phyloP scores from a whole-genome alignment of 2,329 filamentous ascomycete genomes.

The Aspergillus sp. region DNA sequence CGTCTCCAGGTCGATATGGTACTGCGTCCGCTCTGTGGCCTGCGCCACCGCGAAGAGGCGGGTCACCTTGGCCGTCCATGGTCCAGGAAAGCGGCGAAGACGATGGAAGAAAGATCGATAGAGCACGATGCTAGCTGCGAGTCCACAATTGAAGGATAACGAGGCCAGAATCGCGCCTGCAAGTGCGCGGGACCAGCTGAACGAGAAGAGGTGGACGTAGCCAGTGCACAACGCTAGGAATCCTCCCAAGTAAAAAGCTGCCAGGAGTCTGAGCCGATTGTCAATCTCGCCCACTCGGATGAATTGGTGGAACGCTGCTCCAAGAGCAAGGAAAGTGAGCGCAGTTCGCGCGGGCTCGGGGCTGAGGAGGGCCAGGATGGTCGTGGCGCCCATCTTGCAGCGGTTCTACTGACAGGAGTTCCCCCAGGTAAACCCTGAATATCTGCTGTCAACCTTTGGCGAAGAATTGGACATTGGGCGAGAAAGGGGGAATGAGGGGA shows the following conservation, averaged over 20 bases:
- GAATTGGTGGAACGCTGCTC: background rate
- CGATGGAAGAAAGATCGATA: slow-evolving; percentile 22
- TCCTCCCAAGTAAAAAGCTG: background rate
- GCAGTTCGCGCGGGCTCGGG: background rate
- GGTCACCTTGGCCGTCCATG: slow-evolving; percentile 18
- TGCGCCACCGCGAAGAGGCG: slow-evolving; percentile 26
- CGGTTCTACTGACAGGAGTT: background rate
- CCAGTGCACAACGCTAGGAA: background rate
- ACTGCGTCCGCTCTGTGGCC: slow-evolving; percentile 26
- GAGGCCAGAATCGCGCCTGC: background rate
- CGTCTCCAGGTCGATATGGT: slow-evolving; percentile 29
- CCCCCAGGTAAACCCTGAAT: too few relatives aligned
- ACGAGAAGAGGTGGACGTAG: background rate
- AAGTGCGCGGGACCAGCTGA: background rate
- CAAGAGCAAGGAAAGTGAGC: background rate
- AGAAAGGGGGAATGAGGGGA: too few relatives aligned
- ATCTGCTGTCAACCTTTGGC: too few relatives aligned
- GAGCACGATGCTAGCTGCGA: slow-evolving; percentile 1
- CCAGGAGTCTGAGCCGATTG: background rate
- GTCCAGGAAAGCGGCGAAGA: slow-evolving; percentile 19
- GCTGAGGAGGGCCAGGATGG: background rate
- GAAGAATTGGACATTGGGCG: too few relatives aligned
- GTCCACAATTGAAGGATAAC: background rate
- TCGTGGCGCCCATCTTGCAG: background rate
- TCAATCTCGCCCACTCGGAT: background rate